phyloP scores from a whole-genome alignment of 1,284 basidiomycete species.

The Rhodotorula mucilaginosa region DNA sequence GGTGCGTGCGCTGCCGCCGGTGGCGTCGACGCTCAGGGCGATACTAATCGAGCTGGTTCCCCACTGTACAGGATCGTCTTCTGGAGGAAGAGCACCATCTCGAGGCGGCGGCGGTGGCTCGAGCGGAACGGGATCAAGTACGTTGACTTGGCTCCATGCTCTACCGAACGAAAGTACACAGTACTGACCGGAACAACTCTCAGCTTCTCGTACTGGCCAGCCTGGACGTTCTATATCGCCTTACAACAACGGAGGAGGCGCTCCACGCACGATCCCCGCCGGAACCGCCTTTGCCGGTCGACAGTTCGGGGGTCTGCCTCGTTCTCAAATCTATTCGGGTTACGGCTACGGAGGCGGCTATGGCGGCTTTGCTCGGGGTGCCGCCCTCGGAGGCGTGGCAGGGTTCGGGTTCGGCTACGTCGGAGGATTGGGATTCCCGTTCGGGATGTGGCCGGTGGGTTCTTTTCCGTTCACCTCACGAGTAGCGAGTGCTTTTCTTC shows the following conservation, averaged over 20 bases:
- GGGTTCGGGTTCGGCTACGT: slow-evolving; percentile 13
- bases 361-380: slow-evolving; percentile 3
- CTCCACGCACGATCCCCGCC: slow-evolving; percentile 2
- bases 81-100: too few species aligned
- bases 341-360: slow-evolving; percentile 17
- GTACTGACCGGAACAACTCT: not conserved
- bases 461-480: not conserved
- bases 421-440: slow-evolving; percentile 16
- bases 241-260: slow-evolving; percentile 1
- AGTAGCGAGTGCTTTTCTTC: not conserved
- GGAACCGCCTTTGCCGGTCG: slow-evolving; percentile 13
- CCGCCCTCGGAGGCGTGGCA: not conserved
- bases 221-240: slow-evolving; percentile 1
- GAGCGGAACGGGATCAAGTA: not conserved
- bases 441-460: slow-evolving; percentile 7
- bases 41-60: not conserved
- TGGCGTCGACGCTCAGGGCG: not conserved
- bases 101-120: not conserved
- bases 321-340: slow-evolving; percentile 7
- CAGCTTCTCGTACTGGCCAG: not conserved
- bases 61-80: too few species aligned
- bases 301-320: slow-evolving; percentile 8
- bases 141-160: not conserved
- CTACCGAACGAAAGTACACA: not conserved
- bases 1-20: not conserved